Conservation (phyloP, 1,139 yeast genomes). For the Saccharomyces hybrid region DNA sequence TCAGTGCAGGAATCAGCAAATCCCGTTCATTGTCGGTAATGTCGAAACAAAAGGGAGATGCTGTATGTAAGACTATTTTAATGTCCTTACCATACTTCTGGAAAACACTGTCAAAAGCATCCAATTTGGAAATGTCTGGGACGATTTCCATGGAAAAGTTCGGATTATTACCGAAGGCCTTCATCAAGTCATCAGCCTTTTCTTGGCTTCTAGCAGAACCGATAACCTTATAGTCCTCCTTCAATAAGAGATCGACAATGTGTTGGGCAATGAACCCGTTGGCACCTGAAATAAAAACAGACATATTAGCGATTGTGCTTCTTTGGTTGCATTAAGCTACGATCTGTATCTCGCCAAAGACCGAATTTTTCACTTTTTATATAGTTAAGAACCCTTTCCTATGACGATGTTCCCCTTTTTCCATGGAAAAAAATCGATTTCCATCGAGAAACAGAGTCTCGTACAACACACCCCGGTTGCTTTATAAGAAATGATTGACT, state of each 20-base stretch:
- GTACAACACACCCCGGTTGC: no score
- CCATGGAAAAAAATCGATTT: no score
- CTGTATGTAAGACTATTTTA: constrained; percentile 49
- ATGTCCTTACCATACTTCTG: constrained; percentile 38
- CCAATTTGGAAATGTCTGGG: constrained; percentile 38
- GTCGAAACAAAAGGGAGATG: constrained; percentile 42
- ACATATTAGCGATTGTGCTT: background rate
- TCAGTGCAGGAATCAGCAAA: constrained; percentile 41
- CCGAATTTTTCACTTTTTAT: no score
- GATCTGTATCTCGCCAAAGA: no score
- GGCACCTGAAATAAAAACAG: constrained; percentile 44
- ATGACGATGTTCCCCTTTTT: no score
- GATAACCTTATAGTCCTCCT: constrained; percentile 41
- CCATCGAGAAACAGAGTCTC: no score
- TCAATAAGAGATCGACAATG: constrained; percentile 30
- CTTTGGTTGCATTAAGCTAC: no score
- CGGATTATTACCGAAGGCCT: constrained; percentile 31
- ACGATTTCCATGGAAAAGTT: constrained; percentile 41
- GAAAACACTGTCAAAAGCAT: constrained; percentile 47
- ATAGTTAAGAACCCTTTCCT: no score
- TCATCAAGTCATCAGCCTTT: constrained; percentile 38
- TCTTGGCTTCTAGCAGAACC: constrained; percentile 49
- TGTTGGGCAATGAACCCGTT: constrained; percentile 30
- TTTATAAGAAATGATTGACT: no score
- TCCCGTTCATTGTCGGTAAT: constrained; percentile 35